These are phyloP conservation scores for Epichloe coenophiala DNA, from an alignment of 2,329 filamentous ascomycete species.

Conservation along the genomic window DNA sequence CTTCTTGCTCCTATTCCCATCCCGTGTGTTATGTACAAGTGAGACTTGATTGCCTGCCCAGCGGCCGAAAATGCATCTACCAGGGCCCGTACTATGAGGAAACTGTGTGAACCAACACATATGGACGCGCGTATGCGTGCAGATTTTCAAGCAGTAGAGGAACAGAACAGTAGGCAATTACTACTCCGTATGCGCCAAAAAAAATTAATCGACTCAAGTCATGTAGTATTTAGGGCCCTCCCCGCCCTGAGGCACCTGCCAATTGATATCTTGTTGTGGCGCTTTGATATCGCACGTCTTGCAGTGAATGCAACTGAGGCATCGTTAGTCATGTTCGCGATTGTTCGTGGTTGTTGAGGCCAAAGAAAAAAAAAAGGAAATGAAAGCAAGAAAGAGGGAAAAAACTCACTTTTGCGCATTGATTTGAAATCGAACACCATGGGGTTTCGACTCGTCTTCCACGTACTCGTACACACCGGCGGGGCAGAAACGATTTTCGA, in stretches of 20 bases:
- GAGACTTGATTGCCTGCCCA: background rate
- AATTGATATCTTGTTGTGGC: conserved; percentile 92
- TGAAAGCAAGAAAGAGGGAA: background rate
- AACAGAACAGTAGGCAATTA: background rate
- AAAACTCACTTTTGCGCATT: conserved; percentile 84
- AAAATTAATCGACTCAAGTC: conserved; percentile 27
- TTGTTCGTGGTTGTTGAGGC: background rate
- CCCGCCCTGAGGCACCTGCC: conserved; percentile 92
- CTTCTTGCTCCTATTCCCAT: background rate
- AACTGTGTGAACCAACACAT: background rate
- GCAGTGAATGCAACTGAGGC: conserved; percentile 82
- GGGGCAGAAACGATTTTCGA: conserved; percentile 95
- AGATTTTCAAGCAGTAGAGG: background rate
- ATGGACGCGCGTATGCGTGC: background rate
- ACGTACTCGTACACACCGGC: conserved; percentile 97
- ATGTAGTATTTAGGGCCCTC: conserved; percentile 63
- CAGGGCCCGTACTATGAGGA: background rate
- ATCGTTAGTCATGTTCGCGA: background rate
- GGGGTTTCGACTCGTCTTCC: conserved; percentile 74
- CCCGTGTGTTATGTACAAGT: background rate
- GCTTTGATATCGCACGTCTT: conserved; percentile 99
- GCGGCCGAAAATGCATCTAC: conserved; percentile 2
- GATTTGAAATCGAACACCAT: conserved; percentile 93
- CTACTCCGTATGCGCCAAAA: conserved; percentile 2
- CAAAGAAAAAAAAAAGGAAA: background rate